Base-by-base conservation (phyloP, 371 early-diverging fungal species). In the Mucor velutinosus region DNA sequence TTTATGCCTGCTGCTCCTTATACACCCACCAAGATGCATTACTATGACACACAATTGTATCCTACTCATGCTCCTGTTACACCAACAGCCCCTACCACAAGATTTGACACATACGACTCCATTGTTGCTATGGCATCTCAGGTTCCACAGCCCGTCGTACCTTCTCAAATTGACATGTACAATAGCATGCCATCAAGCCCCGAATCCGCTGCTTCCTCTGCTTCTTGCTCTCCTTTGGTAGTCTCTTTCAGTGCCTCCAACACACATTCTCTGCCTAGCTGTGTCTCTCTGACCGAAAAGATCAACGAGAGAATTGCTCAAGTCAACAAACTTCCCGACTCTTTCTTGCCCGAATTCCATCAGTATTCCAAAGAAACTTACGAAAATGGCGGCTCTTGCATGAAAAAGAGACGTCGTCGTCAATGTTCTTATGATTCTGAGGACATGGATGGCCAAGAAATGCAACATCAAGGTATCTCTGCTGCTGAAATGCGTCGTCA, bases 401-500 rank as follows among this genome's bases (percentile, higher is more conserved):
- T 37, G 65, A 62, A 61, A 59, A 33, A 55, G 73, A 57, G 67
- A 74, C 56, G 66, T n/a, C 64, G 71, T 4, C 68, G 66, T 19
- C 35, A 32, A 4, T 37, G 37, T 2, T 12, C 37, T 0, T 37
- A 37, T 37, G 37, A 37, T 14, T 37, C 11, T 4, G 37, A 37
- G 4, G 37, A 37, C 37, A 1, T 14, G 37, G 37, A 37, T 37
- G 37, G 12, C 14, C 37, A 37, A 37, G 37, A 37, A 37, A 37
- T 37, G 37, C 37, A 37, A 37, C 37, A 37, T 1, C 37, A 14
- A 2, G 37, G 37, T 1, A 4, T 37, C 19, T 11, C 19, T 19
- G 58, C n/a, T n/a, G 32, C 21, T 12, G 21, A 58, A 32, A 7
- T 58, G 7, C 21, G 19, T 8, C 77, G 85, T 33, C 87, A 82